Evolutionary conservation across 805 yeast genomes (phyloP), one percentile per base, ranked within the genome.

Genomic region (Kregervanrija fluxuum): DNA sequence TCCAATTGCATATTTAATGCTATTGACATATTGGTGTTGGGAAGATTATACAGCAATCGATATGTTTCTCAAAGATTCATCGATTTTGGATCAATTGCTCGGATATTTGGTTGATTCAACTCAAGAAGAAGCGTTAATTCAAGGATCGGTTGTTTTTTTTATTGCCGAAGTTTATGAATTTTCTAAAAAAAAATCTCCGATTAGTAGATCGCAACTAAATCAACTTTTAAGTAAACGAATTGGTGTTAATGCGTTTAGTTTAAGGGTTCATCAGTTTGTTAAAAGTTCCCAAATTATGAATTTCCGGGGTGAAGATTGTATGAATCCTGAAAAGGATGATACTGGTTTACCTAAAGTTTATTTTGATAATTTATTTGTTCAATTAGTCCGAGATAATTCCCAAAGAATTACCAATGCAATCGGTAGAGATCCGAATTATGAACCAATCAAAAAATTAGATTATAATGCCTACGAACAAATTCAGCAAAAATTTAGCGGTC

Each of bases 331-430:
- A 4, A 73, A 75, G 49, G 96, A 88, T 58, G 82, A 79, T 2
- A 80, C 95, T 1, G 99, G 99, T 1, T 71, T 91, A 36, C 99
- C 98, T 0, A 77, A 79, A 46, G 84, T 91, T 1, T 88, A 75
- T 54, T 83, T 93, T 56, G 82, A 81, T 46, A 59, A 74, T 0
- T 64, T 71, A 2, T 87, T 87, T 58, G 79, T 85, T 3, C 67
- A 66, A 3, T 65, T 89, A 42, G 66, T 93, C 37, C 80, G 79
- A 49, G 93, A 84, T 2, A 84, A 87, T 54, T 78, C 74, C 49
- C 52, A 64, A 8, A 71, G 96, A 46, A 77, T 93, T 28, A 75
- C 74, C 49, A 73, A 80, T 38, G 82, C 95, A 0, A 64, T 91
- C 33, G 80, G 79, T 33, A 83, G 80, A 49, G 87, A 80, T 54